phyloP scores from a whole-genome alignment of 2,329 filamentous ascomycete species.

The Alternaria incomplexa region DNA sequence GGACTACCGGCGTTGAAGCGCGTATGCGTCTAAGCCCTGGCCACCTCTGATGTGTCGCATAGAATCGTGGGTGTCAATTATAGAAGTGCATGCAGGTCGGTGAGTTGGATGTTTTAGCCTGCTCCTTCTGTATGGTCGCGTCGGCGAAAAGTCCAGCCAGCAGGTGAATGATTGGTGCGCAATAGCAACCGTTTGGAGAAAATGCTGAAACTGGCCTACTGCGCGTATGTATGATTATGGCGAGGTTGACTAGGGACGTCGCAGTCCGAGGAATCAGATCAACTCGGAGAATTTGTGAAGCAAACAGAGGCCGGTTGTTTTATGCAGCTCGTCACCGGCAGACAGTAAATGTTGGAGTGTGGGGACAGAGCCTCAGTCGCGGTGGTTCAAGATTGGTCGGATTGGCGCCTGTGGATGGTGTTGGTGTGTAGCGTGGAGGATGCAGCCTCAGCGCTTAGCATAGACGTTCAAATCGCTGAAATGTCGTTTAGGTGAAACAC shows the following conservation, averaged over 20 bases:
- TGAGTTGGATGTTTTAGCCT: slow-evolving; percentile 32
- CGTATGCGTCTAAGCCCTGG: slow-evolving; percentile 33
- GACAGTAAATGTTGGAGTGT: slow-evolving; percentile 11
- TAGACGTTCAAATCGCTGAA: slow-evolving; percentile 32
- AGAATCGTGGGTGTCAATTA: slow-evolving; percentile 34
- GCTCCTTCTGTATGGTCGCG: slow-evolving; percentile 29
- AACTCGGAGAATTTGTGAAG: slow-evolving; percentile 23
- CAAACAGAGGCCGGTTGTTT: slow-evolving; percentile 25
- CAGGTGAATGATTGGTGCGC: slow-evolving; percentile 29
- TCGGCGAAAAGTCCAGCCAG: slow-evolving; percentile 22
- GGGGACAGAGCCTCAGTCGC: slow-evolving; percentile 21
- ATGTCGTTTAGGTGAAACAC: slow-evolving; percentile 39
- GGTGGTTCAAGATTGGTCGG: slow-evolving; percentile 37
- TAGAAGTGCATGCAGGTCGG: slow-evolving; percentile 35
- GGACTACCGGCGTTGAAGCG: slow-evolving; percentile 32
- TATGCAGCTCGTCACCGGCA: slow-evolving; percentile 26
- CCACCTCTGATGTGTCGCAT: slow-evolving; percentile 22
- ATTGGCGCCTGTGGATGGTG: slow-evolving; percentile 39
- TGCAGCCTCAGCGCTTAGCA: slow-evolving; percentile 44
- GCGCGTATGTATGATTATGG: slow-evolving; percentile 31
- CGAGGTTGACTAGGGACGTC: slow-evolving; percentile 38
- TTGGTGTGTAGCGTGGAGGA: slow-evolving; percentile 28
- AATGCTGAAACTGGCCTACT: slow-evolving; percentile 38
- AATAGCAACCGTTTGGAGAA: slow-evolving; percentile 23
- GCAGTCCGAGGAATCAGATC: slow-evolving; percentile 23